Evolutionary conservation across 345 rosid species (phyloP).

Genomic region (Salix viminalis): DNA sequence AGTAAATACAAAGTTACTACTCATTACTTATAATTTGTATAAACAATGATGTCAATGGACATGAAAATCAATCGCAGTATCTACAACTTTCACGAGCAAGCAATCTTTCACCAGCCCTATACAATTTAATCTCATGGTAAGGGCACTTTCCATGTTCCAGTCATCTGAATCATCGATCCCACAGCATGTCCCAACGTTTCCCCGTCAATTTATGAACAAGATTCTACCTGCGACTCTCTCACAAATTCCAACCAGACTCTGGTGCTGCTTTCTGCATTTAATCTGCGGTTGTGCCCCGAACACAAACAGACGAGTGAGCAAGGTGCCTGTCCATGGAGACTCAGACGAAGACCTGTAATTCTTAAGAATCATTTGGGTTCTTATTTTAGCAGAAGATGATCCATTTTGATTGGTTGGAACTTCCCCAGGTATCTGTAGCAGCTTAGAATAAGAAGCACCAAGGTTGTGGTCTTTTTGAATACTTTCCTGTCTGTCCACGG

Average conservation of each 20-base stretch:
- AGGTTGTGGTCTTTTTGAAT: slow-evolving; percentile 24
- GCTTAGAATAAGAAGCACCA: slow-evolving; percentile 24
- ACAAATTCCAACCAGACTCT: slow-evolving; percentile 16
- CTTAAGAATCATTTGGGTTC: slow-evolving; percentile 30
- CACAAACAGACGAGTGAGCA: slow-evolving; percentile 16
- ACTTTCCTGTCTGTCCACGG: slow-evolving; percentile 29
- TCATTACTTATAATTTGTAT: not conserved
- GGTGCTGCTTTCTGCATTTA: slow-evolving; percentile 44
- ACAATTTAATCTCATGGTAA: not conserved
- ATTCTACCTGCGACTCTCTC: slow-evolving; percentile 22
- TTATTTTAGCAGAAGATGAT: slow-evolving; percentile 21
- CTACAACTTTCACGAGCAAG: not conserved
- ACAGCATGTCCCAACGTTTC: not conserved
- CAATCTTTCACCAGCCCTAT: not conserved
- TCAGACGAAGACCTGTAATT: slow-evolving; percentile 18
- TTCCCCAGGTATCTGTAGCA: slow-evolving; percentile 30
- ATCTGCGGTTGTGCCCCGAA: slow-evolving; percentile 24
- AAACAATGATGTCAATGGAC: slow-evolving; percentile 1
- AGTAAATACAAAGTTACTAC: no score
- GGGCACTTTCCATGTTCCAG: not conserved
- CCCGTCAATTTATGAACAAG: slow-evolving; percentile 16
- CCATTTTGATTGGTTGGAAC: slow-evolving; percentile 23
- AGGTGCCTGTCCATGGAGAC: slow-evolving; percentile 13
- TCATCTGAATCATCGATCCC: not conserved
- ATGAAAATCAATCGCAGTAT: slow-evolving; percentile 7